Evolutionary conservation across 1,139 yeast species (phyloP).

Genomic region (Eremothecium cymbalariae): DNA sequence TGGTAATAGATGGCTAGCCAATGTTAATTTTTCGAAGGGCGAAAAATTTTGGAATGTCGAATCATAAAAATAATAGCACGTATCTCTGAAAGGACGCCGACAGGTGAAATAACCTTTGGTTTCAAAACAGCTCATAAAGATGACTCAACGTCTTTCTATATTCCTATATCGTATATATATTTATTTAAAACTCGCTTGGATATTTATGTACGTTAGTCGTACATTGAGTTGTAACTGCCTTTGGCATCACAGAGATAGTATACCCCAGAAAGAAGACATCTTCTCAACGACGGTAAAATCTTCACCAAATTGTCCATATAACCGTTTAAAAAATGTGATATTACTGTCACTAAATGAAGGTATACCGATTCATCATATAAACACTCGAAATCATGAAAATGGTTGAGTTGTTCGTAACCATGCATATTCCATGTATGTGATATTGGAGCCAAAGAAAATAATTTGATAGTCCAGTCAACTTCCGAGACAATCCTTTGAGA

Average conservation of each 20-base stretch:
- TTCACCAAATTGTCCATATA: constrained; percentile 31
- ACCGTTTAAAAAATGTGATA: constrained; percentile 37
- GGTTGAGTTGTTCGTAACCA: constrained; percentile 33
- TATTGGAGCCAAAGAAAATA: constrained; percentile 27
- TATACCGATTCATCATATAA: constrained; percentile 30
- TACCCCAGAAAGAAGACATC: constrained; percentile 23
- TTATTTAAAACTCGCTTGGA: neutral
- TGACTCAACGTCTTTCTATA: too few relatives aligned
- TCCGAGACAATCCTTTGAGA: constrained; percentile 30
- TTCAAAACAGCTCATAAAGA: too few relatives aligned
- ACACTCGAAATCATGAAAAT: constrained; percentile 34
- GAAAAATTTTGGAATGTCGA: too few relatives aligned
- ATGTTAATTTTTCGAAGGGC: too few relatives aligned
- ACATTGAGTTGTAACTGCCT: constrained; percentile 15
- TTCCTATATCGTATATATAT: too few relatives aligned
- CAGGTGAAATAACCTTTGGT: too few relatives aligned
- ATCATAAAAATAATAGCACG: too few relatives aligned
- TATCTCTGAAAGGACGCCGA: too few relatives aligned
- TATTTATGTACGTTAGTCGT: constrained; percentile 13
- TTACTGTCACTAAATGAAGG: constrained; percentile 24
- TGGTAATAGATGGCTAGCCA: too few relatives aligned
- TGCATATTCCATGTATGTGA: constrained; percentile 39
- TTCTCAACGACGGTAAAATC: constrained; percentile 26
- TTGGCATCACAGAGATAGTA: constrained; percentile 21
- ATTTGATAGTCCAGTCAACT: constrained; percentile 28